Evolutionary conservation across 768 basidiomycete genomes (phyloP), one percentile per base, ranked within the genome.

Genomic region (Dioszegia hungarica): DNA sequence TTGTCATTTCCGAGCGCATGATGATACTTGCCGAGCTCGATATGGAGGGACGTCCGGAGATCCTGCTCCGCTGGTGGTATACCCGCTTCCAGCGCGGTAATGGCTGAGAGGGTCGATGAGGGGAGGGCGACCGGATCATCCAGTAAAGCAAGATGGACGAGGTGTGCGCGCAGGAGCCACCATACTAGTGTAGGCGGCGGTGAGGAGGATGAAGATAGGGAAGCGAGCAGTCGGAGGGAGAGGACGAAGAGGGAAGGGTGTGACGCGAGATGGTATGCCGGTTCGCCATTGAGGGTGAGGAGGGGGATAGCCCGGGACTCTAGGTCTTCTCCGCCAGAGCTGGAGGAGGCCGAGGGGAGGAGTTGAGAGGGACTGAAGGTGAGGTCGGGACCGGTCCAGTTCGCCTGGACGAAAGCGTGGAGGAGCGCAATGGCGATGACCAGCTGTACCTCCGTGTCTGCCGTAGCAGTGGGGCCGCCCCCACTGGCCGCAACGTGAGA

Each of bases 351-450:
- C 78, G 44, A 80, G 17, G 62, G 56, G 31, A 79, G 55, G 17
- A 79, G 51, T 20, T 62, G 77, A 65, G 41, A 54, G 0, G 64
- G 81, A 71, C 60, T 76, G 60, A 92, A 74, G 57, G 84, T 78
- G 39, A 95, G 81, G 66, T 88, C 82, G 2, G 95, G 95, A 5
- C 95, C 95, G 0, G 93, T 97, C 91, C 92, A 99, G 76, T 99
- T 99, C 27, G 80, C 81, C 74, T 99, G 95, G 4, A 92, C 80
- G 78, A 93, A 99, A 0, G 89, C 84, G 62, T 95, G 90, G 22
- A 97, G 79, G 60, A 86, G 86, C 5, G 90, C 85, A 10, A 94
- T 80, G 0, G 84, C 90, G 10, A 90, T 61, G 11, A 83, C 75
- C 36, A 98, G 78, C 28, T 47, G 54, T 15, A 45, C n/a, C 81